These are phyloP conservation scores for Pontederia crassipes DNA, from an alignment of 176 grass and related monocot genomes.

Conservation along the genomic window DNA sequence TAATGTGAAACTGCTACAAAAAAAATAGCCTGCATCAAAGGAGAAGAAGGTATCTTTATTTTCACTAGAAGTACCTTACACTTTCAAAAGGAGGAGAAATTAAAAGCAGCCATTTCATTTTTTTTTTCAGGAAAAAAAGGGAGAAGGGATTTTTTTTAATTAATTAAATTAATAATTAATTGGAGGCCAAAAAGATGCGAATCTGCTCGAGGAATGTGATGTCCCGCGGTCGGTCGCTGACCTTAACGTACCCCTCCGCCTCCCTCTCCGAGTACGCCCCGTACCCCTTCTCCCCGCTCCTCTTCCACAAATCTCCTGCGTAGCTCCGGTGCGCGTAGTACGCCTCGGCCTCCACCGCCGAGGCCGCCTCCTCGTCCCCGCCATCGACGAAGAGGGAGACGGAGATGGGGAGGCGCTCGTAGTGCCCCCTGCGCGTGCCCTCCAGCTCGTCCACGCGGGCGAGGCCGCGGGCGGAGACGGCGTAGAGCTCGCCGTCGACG, in stretches of 20 bases:
- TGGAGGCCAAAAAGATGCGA: slow-evolving; percentile 26
- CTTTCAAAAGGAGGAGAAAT: no score
- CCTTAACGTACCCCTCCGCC: slow-evolving; percentile 42
- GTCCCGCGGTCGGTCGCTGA: slow-evolving; percentile 16
- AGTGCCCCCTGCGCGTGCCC: slow-evolving; percentile 49
- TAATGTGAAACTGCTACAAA: no score
- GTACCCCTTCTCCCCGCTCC: slow-evolving; percentile 38
- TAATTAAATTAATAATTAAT: no score
- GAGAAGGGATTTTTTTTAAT: no score
- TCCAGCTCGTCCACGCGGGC: slow-evolving; percentile 26
- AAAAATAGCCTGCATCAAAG: no score
- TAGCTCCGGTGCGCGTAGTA: slow-evolving; percentile 74
- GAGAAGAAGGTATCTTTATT: no score
- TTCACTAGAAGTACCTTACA: no score
- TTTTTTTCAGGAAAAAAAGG: no score
- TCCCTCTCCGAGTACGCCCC: slow-evolving; percentile 43
- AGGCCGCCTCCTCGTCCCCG: not conserved
- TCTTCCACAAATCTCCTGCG: slow-evolving; percentile 52
- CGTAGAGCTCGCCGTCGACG: slow-evolving; percentile 41
- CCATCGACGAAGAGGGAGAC: slow-evolving; percentile 15
- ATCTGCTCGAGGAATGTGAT: slow-evolving; percentile 35
- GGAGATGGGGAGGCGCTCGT: slow-evolving; percentile 47
- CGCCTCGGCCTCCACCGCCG: slow-evolving; percentile 35
- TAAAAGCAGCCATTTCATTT: no score
- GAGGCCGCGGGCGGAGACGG: slow-evolving; percentile 7